Percentiles rank a stretch among this genome's conserved stretches.
These are phyloP conservation scores for Streptanthus diversifolius DNA, from an alignment of 345 rosid genomes.

Conservation along the genomic window DNA sequence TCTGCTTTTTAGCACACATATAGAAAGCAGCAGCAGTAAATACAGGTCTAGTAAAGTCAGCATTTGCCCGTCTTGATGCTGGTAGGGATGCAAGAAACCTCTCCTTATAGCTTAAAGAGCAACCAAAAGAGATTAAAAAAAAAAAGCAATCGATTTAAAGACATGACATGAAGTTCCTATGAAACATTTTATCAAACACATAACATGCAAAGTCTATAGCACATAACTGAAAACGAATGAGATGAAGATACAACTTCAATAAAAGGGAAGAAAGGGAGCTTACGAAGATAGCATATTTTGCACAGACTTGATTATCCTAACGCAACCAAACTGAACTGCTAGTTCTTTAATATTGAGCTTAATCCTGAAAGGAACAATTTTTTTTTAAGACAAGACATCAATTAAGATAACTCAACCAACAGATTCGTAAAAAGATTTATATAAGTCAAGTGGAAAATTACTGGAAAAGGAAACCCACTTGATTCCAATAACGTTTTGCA, in stretches of 20 bases:
- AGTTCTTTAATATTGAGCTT: constrained; percentile 68
- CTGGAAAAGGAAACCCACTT: constrained; percentile 45
- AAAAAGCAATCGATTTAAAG: not conserved
- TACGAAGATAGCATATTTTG: constrained; percentile 65
- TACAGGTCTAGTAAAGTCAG: constrained; percentile 77
- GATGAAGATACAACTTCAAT: too few species aligned
- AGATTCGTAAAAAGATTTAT: not conserved
- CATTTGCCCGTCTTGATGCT: constrained; percentile 57
- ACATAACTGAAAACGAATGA: too few species aligned
- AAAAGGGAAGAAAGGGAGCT: constrained; percentile 24
- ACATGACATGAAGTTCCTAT: not conserved
- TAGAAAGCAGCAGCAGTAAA: constrained; percentile 90
- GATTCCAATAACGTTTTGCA: constrained; percentile 75
- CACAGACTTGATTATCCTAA: constrained; percentile 79
- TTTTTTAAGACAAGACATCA: not conserved
- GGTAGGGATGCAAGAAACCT: constrained; percentile 78
- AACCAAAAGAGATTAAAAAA: not conserved
- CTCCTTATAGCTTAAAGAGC: constrained; percentile 57
- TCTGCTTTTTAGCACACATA: constrained; percentile 73
- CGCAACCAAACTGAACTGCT: constrained; percentile 87
- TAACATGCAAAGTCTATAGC: not conserved
- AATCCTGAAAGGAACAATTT: constrained; percentile 40
- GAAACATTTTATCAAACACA: constrained; percentile 47
- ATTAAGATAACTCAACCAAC: not conserved
- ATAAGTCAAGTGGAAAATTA: not conserved